Conservation (phyloP, 2,329 filamentous ascomycete genomes). For the Pyrenophora teres region DNA sequence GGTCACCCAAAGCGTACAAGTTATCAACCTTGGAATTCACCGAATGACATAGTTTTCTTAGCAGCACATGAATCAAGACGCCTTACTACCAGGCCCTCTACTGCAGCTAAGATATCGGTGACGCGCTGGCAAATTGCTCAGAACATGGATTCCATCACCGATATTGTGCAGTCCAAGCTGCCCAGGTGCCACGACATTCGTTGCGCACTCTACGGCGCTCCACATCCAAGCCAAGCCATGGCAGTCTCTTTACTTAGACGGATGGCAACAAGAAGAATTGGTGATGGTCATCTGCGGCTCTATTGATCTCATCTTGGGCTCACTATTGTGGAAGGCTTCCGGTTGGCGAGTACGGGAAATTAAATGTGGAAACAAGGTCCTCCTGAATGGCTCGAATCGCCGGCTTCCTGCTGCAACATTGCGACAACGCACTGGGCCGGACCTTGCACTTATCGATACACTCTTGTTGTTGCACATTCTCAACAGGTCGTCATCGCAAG, state of each 20-base stretch:
- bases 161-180: neutral
- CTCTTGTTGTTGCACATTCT: slow-evolving; percentile 15
- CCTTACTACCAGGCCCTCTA: neutral
- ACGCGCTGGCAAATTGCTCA: slow-evolving; percentile 3
- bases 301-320: slow-evolving; percentile 32
- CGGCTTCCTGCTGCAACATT: slow-evolving; percentile 17
- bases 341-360: slow-evolving; percentile 36
- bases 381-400: slow-evolving; percentile 24
- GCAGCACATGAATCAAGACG: neutral
- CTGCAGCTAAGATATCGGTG: neutral
- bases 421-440: slow-evolving; percentile 19
- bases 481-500: slow-evolving; percentile 1
- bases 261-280: slow-evolving; percentile 12
- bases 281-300: slow-evolving; percentile 26
- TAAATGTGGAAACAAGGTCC: slow-evolving; percentile 29
- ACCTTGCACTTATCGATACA: slow-evolving; percentile 25
- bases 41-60: neutral
- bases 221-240: slow-evolving; percentile 17
- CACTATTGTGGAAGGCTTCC: slow-evolving; percentile 17
- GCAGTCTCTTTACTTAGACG: slow-evolving; percentile 7
- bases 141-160: slow-evolving; percentile 4
- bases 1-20: neutral
- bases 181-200: slow-evolving; percentile 15
- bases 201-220: slow-evolving; percentile 10
- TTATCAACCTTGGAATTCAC: neutral